Conservation (phyloP, 257 asterid species). For the Solanum raphanifolium region DNA sequence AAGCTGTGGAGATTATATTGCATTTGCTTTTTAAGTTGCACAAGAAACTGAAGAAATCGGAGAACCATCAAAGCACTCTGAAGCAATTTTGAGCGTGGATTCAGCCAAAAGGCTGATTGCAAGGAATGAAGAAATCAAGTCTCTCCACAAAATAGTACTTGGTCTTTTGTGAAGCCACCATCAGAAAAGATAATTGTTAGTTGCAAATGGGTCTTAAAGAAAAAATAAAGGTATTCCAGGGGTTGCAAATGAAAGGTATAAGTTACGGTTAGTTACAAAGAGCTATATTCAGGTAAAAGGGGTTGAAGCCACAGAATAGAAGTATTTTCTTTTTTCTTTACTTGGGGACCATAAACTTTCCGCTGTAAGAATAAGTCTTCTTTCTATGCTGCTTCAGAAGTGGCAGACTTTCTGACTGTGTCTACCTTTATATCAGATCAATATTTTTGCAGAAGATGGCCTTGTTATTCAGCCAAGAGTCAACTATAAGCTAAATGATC, state of each 20-base stretch:
- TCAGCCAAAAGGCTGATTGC: not conserved
- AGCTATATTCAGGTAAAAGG: not conserved
- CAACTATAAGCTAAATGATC: not conserved
- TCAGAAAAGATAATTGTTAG: not conserved
- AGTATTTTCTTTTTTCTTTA: not conserved
- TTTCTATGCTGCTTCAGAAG: not conserved
- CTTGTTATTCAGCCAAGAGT: not conserved
- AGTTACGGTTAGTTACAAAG: not conserved
- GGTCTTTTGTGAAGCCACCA: not conserved
- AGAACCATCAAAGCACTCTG: not conserved
- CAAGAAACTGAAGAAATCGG: not conserved
- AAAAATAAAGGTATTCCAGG: not conserved
- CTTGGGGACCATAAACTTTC: not conserved
- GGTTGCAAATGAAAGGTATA: not conserved
- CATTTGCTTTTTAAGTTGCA: not conserved
- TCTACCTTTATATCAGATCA: not conserved
- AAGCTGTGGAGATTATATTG: not conserved
- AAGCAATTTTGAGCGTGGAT: not conserved
- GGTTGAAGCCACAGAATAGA: not conserved
- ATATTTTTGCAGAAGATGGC: not conserved
- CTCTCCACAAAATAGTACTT: not conserved
- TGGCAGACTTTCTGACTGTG: not conserved
- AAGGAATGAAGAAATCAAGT: not conserved
- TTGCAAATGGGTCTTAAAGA: not conserved
- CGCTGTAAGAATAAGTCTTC: not conserved